These are phyloP conservation scores for Eimeria maxima DNA, from an alignment of 169 alveolate species.

Conservation along the genomic window DNA sequence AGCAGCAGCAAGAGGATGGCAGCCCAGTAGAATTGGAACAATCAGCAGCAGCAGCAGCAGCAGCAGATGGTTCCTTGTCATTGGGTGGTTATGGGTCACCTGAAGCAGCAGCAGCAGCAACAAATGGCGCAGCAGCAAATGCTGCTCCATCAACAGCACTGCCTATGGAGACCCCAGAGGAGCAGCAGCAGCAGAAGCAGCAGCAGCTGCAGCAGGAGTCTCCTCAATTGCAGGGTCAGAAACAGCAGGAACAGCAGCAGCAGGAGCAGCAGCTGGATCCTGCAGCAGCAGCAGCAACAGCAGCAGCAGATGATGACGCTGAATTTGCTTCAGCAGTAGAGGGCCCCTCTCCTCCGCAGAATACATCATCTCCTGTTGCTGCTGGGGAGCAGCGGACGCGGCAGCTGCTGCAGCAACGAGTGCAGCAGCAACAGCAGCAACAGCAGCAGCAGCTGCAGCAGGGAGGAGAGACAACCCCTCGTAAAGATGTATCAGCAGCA, in stretches of 20 bases:
- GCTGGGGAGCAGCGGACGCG: constrained; percentile 37
- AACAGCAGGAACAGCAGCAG: constrained; percentile 20
- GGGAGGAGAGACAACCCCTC: neutral
- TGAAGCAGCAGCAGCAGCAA: constrained; percentile 23
- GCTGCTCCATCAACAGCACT: too few species aligned
- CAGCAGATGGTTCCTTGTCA: too few species aligned
- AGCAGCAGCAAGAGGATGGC: too few species aligned
- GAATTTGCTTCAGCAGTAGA: constrained; percentile 7
- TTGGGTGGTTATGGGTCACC: neutral
- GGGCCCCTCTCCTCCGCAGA: constrained; percentile 25
- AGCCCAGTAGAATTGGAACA: too few species aligned
- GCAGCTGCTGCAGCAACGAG: neutral
- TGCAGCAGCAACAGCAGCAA: neutral
- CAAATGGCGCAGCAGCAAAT: neutral
- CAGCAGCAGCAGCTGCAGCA: constrained; percentile 14
- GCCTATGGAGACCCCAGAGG: too few species aligned
- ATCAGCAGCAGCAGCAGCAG: too few species aligned
- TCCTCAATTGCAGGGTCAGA: neutral
- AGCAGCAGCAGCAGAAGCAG: too few species aligned
- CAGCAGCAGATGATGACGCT: neutral
- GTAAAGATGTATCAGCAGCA: neutral
- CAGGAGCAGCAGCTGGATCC: neutral
- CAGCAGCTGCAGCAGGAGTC: neutral
- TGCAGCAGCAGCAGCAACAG: too few species aligned
- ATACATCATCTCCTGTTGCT: neutral